phyloP scores from a whole-genome alignment of 2,329 filamentous ascomycete genomes.

The Metarhizium brunneum region DNA sequence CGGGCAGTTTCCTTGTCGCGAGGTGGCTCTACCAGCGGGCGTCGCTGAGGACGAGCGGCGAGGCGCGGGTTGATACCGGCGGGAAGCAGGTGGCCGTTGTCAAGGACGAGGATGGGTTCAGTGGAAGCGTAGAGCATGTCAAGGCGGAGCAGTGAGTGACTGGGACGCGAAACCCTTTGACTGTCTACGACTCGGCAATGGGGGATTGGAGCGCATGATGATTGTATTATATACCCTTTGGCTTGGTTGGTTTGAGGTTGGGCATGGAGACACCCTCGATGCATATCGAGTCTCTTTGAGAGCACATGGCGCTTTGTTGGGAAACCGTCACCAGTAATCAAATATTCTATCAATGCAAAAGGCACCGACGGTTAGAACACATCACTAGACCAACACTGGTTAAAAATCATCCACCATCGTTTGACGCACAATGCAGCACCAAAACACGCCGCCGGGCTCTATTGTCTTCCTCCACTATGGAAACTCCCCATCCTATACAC shows the following conservation, averaged over 20 bases:
- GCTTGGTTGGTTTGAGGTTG: no score
- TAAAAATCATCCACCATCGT: not conserved
- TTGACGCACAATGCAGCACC: not conserved
- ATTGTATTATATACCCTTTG: no score
- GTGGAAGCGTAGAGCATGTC: constrained; percentile 7
- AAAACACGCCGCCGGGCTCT: not conserved
- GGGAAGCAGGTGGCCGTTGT: constrained; percentile 9
- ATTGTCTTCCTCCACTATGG: not conserved
- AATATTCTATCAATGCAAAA: no score
- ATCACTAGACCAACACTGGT: not conserved
- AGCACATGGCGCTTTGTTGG: no score
- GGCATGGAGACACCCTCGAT: no score
- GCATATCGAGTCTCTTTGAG: no score
- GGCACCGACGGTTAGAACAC: no score
- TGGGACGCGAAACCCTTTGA: not conserved
- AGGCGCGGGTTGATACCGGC: constrained; percentile 12
- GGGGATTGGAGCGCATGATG: not conserved
- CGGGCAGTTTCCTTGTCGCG: constrained; percentile 46
- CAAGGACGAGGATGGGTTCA: constrained; percentile 15
- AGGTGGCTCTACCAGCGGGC: constrained; percentile 35
- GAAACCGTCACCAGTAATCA: no score
- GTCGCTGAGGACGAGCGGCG: constrained; percentile 14
- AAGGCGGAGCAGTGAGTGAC: not conserved
- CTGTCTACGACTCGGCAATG: not conserved
- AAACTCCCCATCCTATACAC: constrained; percentile 1